Conservation (phyloP, 2,329 filamentous ascomycete genomes). For the Stachybotrys echinatus region DNA sequence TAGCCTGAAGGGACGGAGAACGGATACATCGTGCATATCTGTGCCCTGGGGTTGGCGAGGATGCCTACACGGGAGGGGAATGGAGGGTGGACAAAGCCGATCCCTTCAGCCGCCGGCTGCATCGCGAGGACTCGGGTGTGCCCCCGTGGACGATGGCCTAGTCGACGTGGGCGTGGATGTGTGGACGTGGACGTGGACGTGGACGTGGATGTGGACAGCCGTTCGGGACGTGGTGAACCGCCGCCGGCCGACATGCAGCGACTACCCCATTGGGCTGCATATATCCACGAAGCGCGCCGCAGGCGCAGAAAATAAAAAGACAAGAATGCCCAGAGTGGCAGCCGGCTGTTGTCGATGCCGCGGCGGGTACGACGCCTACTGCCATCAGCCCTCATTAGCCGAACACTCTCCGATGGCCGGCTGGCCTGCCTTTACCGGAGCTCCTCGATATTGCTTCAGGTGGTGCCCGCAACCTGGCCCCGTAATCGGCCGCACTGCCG, state of each 20-base stretch:
- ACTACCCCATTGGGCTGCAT: background rate
- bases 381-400: background rate
- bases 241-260: background rate
- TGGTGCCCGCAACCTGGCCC: background rate
- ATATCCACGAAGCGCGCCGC: background rate
- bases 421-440: background rate
- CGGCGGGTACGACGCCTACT: background rate
- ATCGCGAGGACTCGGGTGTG: background rate
- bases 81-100: too few species aligned
- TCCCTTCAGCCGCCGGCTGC: background rate
- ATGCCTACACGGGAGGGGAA: too few species aligned
- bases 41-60: background rate
- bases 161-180: background rate
- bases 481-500: background rate
- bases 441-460: too few species aligned
- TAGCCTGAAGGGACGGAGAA: background rate
- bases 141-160: background rate
- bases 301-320: background rate
- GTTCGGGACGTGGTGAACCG: background rate
- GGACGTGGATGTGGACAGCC: background rate
- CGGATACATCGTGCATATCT: background rate
- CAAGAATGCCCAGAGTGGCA: background rate
- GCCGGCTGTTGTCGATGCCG: background rate
- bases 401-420: background rate
- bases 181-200: background rate